Percentiles rank a stretch among this genome's conserved stretches.
Evolutionary conservation across 2,329 filamentous ascomycete species (phyloP).

Genomic region (Beauveria varroae): DNA sequence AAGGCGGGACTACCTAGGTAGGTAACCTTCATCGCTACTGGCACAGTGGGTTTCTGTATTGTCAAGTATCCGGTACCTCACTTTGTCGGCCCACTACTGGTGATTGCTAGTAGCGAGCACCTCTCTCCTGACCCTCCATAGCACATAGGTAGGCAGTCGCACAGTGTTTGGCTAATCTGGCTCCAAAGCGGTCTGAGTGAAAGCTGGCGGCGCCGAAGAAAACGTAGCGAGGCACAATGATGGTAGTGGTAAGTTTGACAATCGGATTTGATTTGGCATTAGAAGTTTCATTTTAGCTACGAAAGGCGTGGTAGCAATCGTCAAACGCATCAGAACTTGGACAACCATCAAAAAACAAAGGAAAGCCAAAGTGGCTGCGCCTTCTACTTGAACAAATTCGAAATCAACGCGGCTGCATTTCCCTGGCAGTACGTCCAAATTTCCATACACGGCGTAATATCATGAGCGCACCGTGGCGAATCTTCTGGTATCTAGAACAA

Average conservation of each 20-base stretch:
- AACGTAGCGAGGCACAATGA: too few relatives aligned
- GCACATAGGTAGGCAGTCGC: too few relatives aligned
- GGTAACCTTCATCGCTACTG: too few relatives aligned
- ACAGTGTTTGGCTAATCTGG: neutral
- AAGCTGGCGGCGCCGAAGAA: too few relatives aligned
- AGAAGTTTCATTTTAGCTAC: constrained; percentile 25
- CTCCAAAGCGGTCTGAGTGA: neutral
- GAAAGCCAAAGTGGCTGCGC: constrained; percentile 33
- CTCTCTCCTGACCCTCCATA: neutral
- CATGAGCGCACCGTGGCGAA: neutral
- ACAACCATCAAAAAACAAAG: constrained; percentile 31
- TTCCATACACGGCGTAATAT: constrained; percentile 12
- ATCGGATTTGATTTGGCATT: constrained; percentile 20
- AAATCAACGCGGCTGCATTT: constrained; percentile 27
- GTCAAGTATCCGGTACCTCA: neutral
- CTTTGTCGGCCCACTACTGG: neutral
- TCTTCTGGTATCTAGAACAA: constrained; percentile 6
- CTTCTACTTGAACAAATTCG: constrained; percentile 32
- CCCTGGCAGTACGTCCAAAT: constrained; percentile 11
- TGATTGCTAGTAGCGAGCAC: neutral
- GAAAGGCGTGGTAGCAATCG: constrained; percentile 31
- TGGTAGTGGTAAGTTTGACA: neutral
- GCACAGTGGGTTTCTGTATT: neutral
- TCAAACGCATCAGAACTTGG: constrained; percentile 28
- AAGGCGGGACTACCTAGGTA: neutral